Evolutionary conservation across 495 filamentous ascomycete genomes (phyloP).

Genomic region (Sordaria brevicollis): DNA sequence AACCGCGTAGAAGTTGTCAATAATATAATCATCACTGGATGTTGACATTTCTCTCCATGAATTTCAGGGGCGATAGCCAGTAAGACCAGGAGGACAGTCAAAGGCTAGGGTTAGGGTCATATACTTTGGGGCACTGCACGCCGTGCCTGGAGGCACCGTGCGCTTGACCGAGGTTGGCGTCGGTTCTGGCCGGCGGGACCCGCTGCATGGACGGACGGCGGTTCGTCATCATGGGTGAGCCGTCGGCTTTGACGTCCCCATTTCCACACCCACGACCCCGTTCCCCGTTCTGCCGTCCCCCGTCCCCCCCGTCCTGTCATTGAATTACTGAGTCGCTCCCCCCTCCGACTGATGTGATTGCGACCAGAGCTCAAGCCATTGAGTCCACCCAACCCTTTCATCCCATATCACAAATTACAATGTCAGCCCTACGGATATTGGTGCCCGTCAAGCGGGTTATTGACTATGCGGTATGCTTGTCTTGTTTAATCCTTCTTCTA

Average conservation of each 20-base stretch:
- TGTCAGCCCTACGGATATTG: conserved; percentile 83
- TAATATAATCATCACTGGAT: neutral
- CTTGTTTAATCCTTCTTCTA: neutral
- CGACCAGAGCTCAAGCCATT: neutral
- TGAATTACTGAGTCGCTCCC: conserved; percentile 12
- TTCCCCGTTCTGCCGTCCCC: neutral
- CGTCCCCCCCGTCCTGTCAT: conserved; percentile 11
- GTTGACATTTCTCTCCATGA: neutral
- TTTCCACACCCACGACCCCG: neutral
- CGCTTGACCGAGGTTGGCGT: conserved; percentile 27
- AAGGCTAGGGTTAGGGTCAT: conserved; percentile 16
- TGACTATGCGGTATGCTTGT: conserved; percentile 93
- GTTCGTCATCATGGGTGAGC: conserved; percentile 9
- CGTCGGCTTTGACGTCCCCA: neutral
- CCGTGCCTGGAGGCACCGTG: neutral
- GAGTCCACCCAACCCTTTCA: neutral
- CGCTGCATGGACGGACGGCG: neutral
- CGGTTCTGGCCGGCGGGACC: conserved; percentile 24
- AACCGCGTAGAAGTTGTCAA: neutral
- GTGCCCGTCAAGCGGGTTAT: conserved; percentile 97
- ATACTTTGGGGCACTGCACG: too few species aligned
- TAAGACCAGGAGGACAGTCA: too few species aligned
- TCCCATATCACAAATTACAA: conserved; percentile 23
- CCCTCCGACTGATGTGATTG: neutral
- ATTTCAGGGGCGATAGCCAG: neutral